Evolutionary conservation across 768 basidiomycete genomes (phyloP), one percentile per base, ranked within the genome.

Genomic region (Mycena rebaudengoi): DNA sequence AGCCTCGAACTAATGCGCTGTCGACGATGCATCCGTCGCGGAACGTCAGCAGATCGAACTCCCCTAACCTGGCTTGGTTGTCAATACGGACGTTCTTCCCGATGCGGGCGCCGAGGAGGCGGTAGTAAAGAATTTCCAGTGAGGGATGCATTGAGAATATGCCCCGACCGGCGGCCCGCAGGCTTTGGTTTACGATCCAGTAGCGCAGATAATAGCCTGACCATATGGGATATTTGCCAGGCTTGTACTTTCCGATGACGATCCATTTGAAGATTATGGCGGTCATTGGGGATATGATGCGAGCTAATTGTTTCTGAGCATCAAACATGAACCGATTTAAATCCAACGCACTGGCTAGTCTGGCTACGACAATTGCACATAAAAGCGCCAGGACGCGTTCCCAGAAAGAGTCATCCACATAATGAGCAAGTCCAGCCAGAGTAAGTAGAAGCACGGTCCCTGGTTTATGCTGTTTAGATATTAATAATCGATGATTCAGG

Each of bases 231-330:
- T n/a, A n/a, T n/a, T n/a, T n/a, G n/a, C n/a, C n/a, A n/a, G n/a
- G n/a, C n/a, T n/a, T n/a, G n/a, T n/a, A n/a, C n/a, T n/a, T n/a
- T n/a, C n/a, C n/a, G n/a, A n/a, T n/a, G n/a, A n/a, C n/a, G n/a
- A n/a, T n/a, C n/a, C 82, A 83, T 56, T 83, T 83, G 75, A 82
- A 80, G 6, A 71, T 23, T 40, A 83, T 82, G 1, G 80, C 76
- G 10, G 68, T 58, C 23, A 83, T 33, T 3, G 82, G 82, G 26
- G 73, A 76, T 29, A 80, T 61, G 28, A 78, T 70, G n/a, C 79
- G 73, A 12, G 74, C 72, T 3, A 8, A 37, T 37, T 10, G 10
- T 10, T 37, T 37, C 18, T 37, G 35, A 37, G 35, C n/a, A n/a
- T n/a, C 18, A 37, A 37, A 37, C 18, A 10, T 18, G 18, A 10